These are phyloP conservation scores for Phaeoacremonium minimum DNA, from an alignment of 2,329 filamentous ascomycete genomes.

Conservation along the genomic window DNA sequence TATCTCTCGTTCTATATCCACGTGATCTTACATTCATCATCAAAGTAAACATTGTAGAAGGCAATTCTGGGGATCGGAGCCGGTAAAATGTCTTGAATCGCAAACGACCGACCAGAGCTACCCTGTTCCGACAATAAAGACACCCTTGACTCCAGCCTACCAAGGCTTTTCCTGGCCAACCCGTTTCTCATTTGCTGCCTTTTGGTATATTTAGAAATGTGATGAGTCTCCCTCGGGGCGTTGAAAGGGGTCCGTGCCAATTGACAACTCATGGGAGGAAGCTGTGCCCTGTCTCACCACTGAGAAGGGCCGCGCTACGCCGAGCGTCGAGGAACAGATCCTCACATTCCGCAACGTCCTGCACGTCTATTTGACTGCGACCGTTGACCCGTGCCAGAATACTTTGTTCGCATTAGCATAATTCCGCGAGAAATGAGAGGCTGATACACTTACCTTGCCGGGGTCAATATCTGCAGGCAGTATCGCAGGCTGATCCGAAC, in stretches of 20 bases:
- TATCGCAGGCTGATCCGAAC: constrained; percentile 88
- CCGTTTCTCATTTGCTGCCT: constrained; percentile 12
- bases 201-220: constrained; percentile 19
- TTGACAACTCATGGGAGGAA: constrained; percentile 55
- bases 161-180: constrained; percentile 11
- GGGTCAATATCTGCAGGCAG: constrained; percentile 85
- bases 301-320: constrained; percentile 68
- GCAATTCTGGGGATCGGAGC: neutral
- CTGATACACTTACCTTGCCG: constrained; percentile 57
- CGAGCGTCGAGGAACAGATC: constrained; percentile 80
- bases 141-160: constrained; percentile 18
- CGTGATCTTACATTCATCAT: constrained; percentile 14
- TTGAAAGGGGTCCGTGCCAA: constrained; percentile 7
- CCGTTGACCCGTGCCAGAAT: constrained; percentile 86
- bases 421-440: constrained; percentile 5
- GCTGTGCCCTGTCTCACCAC: constrained; percentile 55
- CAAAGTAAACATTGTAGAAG: neutral
- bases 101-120: constrained; percentile 7
- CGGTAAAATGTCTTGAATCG: constrained; percentile 5
- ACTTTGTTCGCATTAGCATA: too few relatives aligned
- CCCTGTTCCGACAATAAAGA: constrained; percentile 6
- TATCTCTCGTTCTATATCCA: constrained; percentile 11
- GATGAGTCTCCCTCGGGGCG: constrained; percentile 14
- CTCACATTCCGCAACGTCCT: constrained; percentile 77
- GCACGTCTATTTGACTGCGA: constrained; percentile 69